Conservation (phyloP, 208 protist genomes). For the Leishmania major region DNA sequence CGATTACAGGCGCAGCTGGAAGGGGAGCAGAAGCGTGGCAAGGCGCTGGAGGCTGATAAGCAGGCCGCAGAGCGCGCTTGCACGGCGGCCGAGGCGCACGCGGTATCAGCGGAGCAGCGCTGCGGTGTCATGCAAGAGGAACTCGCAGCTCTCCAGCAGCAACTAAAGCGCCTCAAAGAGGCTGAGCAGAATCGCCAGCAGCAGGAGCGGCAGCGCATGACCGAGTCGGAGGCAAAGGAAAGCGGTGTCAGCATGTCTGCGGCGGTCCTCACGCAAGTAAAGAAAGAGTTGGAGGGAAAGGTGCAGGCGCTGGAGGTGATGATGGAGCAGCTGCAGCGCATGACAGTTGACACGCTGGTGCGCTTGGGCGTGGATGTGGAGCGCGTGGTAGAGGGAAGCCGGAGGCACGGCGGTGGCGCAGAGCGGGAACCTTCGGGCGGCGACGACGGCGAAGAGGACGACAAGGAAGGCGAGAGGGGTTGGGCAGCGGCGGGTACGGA, state of each 20-base stretch:
- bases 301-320: slow-evolving; percentile 32
- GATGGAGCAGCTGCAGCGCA: slow-evolving; percentile 22
- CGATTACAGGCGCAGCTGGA: slow-evolving; percentile 3
- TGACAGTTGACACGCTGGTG: slow-evolving; percentile 31
- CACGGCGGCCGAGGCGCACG: slow-evolving; percentile 9
- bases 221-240: slow-evolving; percentile 3
- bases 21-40: background rate
- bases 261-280: slow-evolving; percentile 10
- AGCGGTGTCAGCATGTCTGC: slow-evolving; percentile 17
- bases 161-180: slow-evolving; percentile 4
- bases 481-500: background rate
- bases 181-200: background rate
- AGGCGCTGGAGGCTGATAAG: slow-evolving; percentile 2
- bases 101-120: background rate
- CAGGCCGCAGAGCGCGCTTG: background rate
- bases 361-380: slow-evolving; percentile 30
- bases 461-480: background rate
- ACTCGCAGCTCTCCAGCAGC: slow-evolving; percentile 2
- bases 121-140: background rate
- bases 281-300: slow-evolving; percentile 23
- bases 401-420: background rate
- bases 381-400: slow-evolving; percentile 1
- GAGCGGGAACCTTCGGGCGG: too few relatives aligned
- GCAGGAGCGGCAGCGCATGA: slow-evolving; percentile 5
- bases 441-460: background rate